Evolutionary conservation across 305 asterid genomes (phyloP), one percentile per base, ranked within the genome.

Genomic region (Caryopteris hybrid): DNA sequence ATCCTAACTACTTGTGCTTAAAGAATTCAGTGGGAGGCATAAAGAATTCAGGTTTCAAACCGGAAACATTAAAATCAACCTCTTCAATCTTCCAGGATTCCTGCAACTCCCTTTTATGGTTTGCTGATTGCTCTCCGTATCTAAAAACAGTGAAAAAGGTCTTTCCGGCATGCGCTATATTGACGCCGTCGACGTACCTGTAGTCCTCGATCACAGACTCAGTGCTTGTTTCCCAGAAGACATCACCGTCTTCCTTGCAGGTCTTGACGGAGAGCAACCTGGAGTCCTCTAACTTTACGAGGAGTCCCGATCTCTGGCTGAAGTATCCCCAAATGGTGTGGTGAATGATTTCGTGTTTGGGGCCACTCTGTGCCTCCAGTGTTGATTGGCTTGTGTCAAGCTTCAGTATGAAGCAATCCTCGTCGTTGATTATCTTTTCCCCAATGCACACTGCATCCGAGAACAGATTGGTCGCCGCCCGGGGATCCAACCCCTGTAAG

Each of bases 251-350:
- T 36, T 86, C 95, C 38, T 81, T 88, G 36, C 76, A 76, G 8
- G 97, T 83, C 66, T 87, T 93, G 36, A 91, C 88, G 0, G 94
- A 84, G 2, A 93, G 94, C 48, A 87, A 52, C 72, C 86, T 78
- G 0, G 96, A 78, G 38, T 93, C 99, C 77, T 90, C 95, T 0
- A 93, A 79, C 76, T 86, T 86, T 4, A 88, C 84, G 4, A 93
- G 81, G n/a, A 88, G 83, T 1, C 97, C 99, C 6, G 90, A 84
- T 36, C 95, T 57, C 79, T 87, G 96, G 85, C 97, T 87, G 68
- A 93, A 93, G 79, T 84, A 78, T 1, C 99, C 97, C 97, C 96
- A 88, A 0, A 93, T 74, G 0, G 92, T 88, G 85, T 93, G 99
- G 72, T 86, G 96, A 48, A 87, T 82, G 34, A 84, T 84, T n/a